Conservation (phyloP, 1,284 basidiomycete species). For the Cryptococcus hybrid region DNA sequence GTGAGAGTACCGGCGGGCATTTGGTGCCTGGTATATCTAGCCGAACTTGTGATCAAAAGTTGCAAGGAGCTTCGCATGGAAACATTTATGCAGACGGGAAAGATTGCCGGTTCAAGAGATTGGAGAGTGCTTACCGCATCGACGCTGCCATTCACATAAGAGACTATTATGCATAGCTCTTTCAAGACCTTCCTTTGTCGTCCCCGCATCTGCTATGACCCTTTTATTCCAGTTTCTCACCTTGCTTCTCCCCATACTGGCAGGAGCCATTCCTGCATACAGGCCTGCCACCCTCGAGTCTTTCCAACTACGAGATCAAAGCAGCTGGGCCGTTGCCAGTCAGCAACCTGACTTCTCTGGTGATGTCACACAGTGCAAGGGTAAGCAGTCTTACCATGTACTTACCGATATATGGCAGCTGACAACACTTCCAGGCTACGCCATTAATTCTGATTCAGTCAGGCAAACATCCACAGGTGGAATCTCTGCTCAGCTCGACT, state of each 20-base stretch:
- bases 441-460: conserved; percentile 4
- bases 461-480: conserved; percentile 13
- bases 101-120: too few species aligned
- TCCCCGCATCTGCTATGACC: neutral
- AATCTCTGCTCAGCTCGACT: conserved; percentile 8
- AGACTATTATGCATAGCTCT: neutral
- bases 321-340: neutral
- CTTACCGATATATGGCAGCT: neutral
- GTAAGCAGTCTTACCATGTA: conserved; percentile 3
- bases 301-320: neutral
- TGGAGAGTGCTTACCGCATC: neutral
- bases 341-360: conserved; percentile 17
- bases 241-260: neutral
- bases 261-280: neutral
- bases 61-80: too few species aligned
- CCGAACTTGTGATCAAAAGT: too few species aligned
- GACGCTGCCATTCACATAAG: neutral
- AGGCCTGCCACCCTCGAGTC: neutral
- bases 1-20: too few species aligned
- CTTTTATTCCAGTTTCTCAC: neutral
- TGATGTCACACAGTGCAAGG: conserved; percentile 17
- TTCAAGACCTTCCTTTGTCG: neutral
- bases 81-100: too few species aligned
- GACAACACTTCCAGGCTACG: conserved; percentile 11
- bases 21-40: too few species aligned